Evolutionary conservation across 441 rosid genomes (phyloP).

Genomic region (Manihot esculenta): DNA sequence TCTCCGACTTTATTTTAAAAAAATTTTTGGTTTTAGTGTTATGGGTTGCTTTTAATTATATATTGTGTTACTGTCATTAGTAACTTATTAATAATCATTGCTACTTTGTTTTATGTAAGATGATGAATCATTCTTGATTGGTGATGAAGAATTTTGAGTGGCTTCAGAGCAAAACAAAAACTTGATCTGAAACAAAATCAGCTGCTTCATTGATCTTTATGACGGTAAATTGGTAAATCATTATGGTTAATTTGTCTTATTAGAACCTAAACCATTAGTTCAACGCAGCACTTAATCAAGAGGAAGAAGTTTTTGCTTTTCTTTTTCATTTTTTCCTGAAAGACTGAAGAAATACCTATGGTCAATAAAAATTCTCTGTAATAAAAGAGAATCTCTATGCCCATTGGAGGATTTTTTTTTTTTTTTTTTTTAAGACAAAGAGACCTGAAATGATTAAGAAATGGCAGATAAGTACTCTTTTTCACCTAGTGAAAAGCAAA

Average conservation of each 20-base stretch:
- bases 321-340: not conserved
- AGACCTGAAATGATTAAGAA: slow-evolving; percentile 6
- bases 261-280: slow-evolving; percentile 22
- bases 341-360: slow-evolving; percentile 13
- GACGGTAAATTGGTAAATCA: slow-evolving; percentile 16
- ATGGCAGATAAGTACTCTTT: slow-evolving; percentile 13
- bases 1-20: too few species aligned
- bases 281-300: slow-evolving; percentile 35
- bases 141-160: not conserved
- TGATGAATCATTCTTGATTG: slow-evolving; percentile 10
- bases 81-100: slow-evolving; percentile 7
- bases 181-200: not conserved
- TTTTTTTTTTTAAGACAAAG: too few species aligned
- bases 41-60: too few species aligned
- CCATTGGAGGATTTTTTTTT: not conserved
- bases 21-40: not conserved
- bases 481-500: slow-evolving; percentile 28
- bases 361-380: slow-evolving; percentile 26
- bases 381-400: slow-evolving; percentile 27
- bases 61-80: too few species aligned
- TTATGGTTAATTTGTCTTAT: slow-evolving; percentile 33
- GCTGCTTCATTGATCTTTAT: slow-evolving; percentile 28
- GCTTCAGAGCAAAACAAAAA: slow-evolving; percentile 7
- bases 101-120: not conserved
- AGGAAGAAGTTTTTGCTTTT: slow-evolving; percentile 18